Base-by-base conservation (phyloP, 1,139 yeast genomes). In the Geotrichum cucujoidarum region DNA sequence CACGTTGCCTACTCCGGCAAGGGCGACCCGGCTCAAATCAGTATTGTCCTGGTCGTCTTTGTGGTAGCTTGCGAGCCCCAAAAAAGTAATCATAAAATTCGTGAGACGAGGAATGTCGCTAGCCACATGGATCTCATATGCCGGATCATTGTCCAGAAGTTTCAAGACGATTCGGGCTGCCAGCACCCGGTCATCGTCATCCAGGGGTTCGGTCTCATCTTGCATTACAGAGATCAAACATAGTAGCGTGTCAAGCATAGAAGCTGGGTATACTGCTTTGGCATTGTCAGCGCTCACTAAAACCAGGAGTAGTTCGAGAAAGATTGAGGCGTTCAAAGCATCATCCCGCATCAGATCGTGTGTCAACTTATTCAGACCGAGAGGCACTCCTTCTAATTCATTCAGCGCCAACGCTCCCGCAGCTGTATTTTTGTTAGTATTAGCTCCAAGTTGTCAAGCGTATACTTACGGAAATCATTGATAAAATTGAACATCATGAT, bases 81-180 rank as follows among this genome's bases (percentile, higher is more conserved):
- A 41, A 10, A 57, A 46, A 2, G 49, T 35, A 11, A 47, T 27
- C 17, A 60, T 58, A 51, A 54, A 58, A 20, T 43, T 21, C 5
- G 29, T 31, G 21, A 54, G 46, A 10, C 46, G 52, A 1, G 37
- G 38, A 8, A 34, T 30, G 34, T 43, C 25, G 7, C 18, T 20
- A 22, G 30, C 31, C 32, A 43, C 30, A 11, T 29, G 25, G 13
- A 8, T 13, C 14, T 43, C 46, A 31, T 24, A 43, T 17, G 11
- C 21, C 25, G 11, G 36, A 11, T 37, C 32, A 5, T 43, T 33
- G 8, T 22, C 29, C 13, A 36, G 17, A 17, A 43, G 35, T 14
- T 31, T 38, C 38, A 43, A 14, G 11, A 37, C 37, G 7, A 38
- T 16, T 2, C 42, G 16, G 14, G 30, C 30, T 14, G 25, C 32